phyloP scores from a whole-genome alignment of 805 yeast species.

The Jamesozyma spencerorum region DNA sequence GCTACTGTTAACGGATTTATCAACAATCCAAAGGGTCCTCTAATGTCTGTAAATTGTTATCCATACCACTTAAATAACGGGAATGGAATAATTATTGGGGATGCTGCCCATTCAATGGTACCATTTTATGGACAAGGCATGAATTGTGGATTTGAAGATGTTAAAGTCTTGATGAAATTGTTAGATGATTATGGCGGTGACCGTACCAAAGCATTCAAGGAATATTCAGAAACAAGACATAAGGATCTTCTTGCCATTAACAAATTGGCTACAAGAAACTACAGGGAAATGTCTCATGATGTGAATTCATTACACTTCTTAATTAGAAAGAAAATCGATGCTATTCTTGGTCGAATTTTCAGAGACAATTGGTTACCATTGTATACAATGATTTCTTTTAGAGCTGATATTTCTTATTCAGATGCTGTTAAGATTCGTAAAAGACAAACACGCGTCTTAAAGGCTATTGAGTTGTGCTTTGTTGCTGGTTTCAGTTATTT shows the following conservation, averaged over 20 bases:
- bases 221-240: conserved; percentile 47
- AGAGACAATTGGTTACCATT: conserved; percentile 73
- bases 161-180: conserved; percentile 51
- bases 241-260: conserved; percentile 67
- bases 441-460: conserved; percentile 47
- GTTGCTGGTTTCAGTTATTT: not conserved
- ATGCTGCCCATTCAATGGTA: conserved; percentile 94
- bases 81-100: conserved; percentile 67
- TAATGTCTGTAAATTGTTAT: conserved; percentile 59
- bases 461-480: not conserved
- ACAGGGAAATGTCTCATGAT: conserved; percentile 76
- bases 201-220: conserved; percentile 42
- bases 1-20: conserved; percentile 41
- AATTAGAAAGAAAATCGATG: conserved; percentile 61
- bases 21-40: conserved; percentile 64
- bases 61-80: conserved; percentile 58
- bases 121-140: conserved; percentile 98
- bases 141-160: conserved; percentile 94
- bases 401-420: conserved; percentile 73
- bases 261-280: conserved; percentile 70
- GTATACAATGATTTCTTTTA: conserved; percentile 86
- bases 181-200: conserved; percentile 32
- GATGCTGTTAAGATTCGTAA: conserved; percentile 48
- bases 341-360: conserved; percentile 45
- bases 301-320: conserved; percentile 56